phyloP scores from a whole-genome alignment of 2,329 filamentous ascomycete genomes.

The Talaromyces sp. region DNA sequence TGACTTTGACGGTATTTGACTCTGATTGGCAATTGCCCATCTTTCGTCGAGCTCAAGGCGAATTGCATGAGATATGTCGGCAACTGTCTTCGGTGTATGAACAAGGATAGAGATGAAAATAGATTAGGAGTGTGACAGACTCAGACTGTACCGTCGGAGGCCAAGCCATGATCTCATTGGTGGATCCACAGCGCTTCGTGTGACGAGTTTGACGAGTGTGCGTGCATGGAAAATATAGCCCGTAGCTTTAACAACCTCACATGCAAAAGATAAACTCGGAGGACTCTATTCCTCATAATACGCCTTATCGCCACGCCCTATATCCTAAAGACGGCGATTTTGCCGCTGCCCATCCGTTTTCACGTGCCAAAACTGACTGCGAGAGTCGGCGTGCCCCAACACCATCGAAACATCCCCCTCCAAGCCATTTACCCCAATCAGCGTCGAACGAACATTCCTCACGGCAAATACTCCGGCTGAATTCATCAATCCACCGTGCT shows the following conservation, averaged over 20 bases:
- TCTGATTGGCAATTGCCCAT: background rate
- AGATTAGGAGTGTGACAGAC: background rate
- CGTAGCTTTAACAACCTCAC: background rate
- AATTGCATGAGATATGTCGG: background rate
- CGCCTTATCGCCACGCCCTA: background rate
- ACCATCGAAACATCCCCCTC: slow-evolving; percentile 1
- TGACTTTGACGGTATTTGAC: background rate
- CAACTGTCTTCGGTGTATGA: background rate
- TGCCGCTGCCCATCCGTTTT: slow-evolving; percentile 2
- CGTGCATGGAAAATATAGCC: background rate
- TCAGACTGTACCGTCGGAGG: background rate
- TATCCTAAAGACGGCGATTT: background rate
- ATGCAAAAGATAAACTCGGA: background rate
- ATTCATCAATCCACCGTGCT: background rate
- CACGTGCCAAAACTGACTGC: slow-evolving; percentile 9
- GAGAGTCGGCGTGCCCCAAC: slow-evolving; percentile 7
- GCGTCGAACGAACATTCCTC: slow-evolving; percentile 6
- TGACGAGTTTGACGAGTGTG: background rate
- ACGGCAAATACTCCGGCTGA: slow-evolving; percentile 10
- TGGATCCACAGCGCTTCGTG: background rate
- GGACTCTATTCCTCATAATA: background rate
- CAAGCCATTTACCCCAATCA: background rate
- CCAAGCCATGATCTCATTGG: background rate
- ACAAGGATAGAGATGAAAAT: background rate
- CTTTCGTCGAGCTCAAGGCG: background rate